These are phyloP conservation scores for Boechera retrofracta DNA, from an alignment of 345 rosid species.

Conservation along the genomic window DNA sequence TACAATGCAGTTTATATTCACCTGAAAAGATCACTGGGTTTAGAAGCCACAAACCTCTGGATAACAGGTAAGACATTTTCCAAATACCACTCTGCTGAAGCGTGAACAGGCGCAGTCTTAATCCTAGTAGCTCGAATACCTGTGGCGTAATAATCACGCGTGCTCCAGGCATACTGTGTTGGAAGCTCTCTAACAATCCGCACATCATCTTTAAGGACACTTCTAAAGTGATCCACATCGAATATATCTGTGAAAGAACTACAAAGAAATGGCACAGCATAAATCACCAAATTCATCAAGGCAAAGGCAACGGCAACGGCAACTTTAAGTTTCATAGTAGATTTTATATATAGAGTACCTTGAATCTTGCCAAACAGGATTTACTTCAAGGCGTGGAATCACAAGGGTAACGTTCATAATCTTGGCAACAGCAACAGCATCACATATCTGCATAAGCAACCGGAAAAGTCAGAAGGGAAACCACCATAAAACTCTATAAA, in stretches of 20 bases:
- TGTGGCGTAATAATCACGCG: constrained; percentile 91
- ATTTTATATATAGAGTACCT: constrained; percentile 53
- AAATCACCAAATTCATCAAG: constrained; percentile 22
- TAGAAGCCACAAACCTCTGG: constrained; percentile 63
- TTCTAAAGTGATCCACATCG: constrained; percentile 86
- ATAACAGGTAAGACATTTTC: constrained; percentile 86
- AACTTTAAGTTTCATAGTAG: constrained; percentile 6
- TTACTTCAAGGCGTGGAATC: constrained; percentile 92
- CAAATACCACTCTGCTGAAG: constrained; percentile 86
- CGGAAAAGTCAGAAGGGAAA: constrained; percentile 4
- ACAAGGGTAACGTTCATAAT: constrained; percentile 86
- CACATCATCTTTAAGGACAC: constrained; percentile 61
- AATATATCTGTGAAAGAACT: constrained; percentile 85
- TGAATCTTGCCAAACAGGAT: constrained; percentile 98
- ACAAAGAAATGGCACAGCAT: constrained; percentile 39
- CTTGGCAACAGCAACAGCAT: constrained; percentile 97
- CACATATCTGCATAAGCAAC: constrained; percentile 68
- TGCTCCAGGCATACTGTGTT: constrained; percentile 76
- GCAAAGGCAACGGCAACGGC: background rate
- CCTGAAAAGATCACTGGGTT: background rate
- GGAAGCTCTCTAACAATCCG: constrained; percentile 74
- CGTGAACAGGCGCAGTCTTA: constrained; percentile 89
- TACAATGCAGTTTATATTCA: background rate
- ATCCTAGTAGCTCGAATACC: constrained; percentile 93
- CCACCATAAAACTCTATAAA: background rate